Conservation (phyloP, 1,139 yeast species). For the Suhomyces maxii region DNA sequence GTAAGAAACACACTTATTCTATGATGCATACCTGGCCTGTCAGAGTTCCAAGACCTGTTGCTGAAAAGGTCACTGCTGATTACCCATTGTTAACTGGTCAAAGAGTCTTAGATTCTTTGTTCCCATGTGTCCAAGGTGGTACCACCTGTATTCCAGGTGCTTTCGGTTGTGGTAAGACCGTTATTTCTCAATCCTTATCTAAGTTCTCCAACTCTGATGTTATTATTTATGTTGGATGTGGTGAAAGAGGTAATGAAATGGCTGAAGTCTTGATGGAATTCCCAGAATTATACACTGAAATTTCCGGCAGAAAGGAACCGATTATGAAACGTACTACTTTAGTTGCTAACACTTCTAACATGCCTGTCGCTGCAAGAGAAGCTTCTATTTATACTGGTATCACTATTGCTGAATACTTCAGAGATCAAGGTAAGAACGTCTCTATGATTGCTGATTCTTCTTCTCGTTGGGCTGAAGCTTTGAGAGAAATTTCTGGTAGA, state of each 20-base stretch:
- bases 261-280: conserved; percentile 99
- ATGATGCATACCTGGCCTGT: conserved; percentile 99
- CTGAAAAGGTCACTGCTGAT: conserved; percentile 89
- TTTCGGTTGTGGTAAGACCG: conserved; percentile 99
- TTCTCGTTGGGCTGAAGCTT: conserved; percentile 99
- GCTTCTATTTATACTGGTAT: conserved; percentile 99
- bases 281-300: conserved; percentile 93
- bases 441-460: conserved; percentile 99
- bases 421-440: conserved; percentile 99
- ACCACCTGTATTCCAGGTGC: conserved; percentile 99
- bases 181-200: conserved; percentile 94
- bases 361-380: conserved; percentile 99
- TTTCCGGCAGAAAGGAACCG: conserved; percentile 93
- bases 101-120: conserved; percentile 94
- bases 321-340: conserved; percentile 99
- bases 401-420: conserved; percentile 96
- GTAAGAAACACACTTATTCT: conserved; percentile 73
- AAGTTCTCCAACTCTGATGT: conserved; percentile 96
- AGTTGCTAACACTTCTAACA: conserved; percentile 97
- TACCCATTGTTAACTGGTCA: conserved; percentile 97
- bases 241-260: conserved; percentile 68
- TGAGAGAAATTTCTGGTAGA: conserved; percentile 99
- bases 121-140: conserved; percentile 99
- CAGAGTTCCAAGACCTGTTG: conserved; percentile 98
- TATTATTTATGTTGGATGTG: conserved; percentile 87